These are phyloP conservation scores for Hebeloma cylindrosporum DNA, from an alignment of 768 basidiomycete species.

Conservation along the genomic window DNA sequence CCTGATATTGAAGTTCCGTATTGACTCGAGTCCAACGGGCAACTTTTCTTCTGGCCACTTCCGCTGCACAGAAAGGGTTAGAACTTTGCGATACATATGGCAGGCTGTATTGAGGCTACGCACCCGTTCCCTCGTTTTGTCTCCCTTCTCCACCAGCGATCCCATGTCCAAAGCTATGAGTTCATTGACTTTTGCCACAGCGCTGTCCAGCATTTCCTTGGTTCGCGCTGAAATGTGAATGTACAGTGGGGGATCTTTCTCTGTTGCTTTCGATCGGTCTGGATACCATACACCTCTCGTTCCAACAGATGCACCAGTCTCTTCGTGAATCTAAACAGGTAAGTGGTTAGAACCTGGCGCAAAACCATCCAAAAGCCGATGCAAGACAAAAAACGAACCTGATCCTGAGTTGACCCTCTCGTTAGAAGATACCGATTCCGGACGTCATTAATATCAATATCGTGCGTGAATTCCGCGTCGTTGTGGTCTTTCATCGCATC, in stretches of 20 bases:
- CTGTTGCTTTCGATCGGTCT: slow-evolving; percentile 85
- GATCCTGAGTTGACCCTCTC: slow-evolving; percentile 87
- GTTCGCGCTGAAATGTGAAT: slow-evolving; percentile 85
- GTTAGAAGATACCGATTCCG: slow-evolving; percentile 94
- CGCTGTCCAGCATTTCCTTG: slow-evolving; percentile 62
- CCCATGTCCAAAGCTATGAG: slow-evolving; percentile 74
- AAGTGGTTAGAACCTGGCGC: too few relatives aligned
- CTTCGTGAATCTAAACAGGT: slow-evolving; percentile 73
- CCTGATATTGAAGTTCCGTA: slow-evolving; percentile 96
- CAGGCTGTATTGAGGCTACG: slow-evolving; percentile 3
- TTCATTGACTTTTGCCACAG: slow-evolving; percentile 72
- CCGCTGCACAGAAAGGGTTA: slow-evolving; percentile 46
- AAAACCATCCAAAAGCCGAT: neutral
- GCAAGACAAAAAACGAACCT: slow-evolving; percentile 50
- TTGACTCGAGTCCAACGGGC: slow-evolving; percentile 82
- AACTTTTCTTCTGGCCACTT: slow-evolving; percentile 99
- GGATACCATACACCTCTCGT: slow-evolving; percentile 98
- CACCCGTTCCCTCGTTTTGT: slow-evolving; percentile 67
- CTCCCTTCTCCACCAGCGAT: slow-evolving; percentile 76
- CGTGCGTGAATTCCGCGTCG: slow-evolving; percentile 80
- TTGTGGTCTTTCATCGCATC: slow-evolving; percentile 59
- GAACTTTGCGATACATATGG: neutral
- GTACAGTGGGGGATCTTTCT: slow-evolving; percentile 91
- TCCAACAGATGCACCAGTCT: slow-evolving; percentile 89
- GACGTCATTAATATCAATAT: slow-evolving; percentile 97